Conservation (phyloP, 2,329 filamentous ascomycete genomes). For the Cytospora paraplurivora region DNA sequence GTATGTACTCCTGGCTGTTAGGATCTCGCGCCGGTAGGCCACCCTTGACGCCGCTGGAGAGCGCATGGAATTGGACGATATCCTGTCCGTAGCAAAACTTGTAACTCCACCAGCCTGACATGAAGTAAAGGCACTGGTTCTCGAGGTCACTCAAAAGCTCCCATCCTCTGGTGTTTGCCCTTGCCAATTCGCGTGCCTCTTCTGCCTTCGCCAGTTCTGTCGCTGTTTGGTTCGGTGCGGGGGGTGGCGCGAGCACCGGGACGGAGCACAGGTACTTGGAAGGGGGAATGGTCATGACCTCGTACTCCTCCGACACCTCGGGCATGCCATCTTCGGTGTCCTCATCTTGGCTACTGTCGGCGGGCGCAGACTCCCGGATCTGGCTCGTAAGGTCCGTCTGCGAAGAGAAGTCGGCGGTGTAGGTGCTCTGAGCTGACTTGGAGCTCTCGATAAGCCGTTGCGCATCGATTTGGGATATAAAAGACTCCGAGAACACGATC, state of each 20-base stretch:
- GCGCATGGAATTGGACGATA: constrained; percentile 87
- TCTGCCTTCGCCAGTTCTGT: constrained; percentile 69
- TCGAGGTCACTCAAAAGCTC: constrained; percentile 78
- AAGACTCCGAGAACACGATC: constrained; percentile 72
- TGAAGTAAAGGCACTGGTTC: constrained; percentile 76
- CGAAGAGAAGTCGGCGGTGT: constrained; percentile 44
- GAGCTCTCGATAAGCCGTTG: constrained; percentile 56
- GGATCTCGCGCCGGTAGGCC: constrained; percentile 78
- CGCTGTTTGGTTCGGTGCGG: constrained; percentile 64
- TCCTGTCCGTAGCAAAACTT: constrained; percentile 89
- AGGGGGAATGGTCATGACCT: constrained; percentile 71
- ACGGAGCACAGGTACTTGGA: constrained; percentile 83
- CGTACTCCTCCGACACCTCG: constrained; percentile 57
- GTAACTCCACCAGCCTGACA: constrained; percentile 95
- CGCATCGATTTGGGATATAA: constrained; percentile 72
- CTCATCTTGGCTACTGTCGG: constrained; percentile 36
- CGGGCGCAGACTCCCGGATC: constrained; percentile 40
- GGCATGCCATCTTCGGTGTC: constrained; percentile 38
- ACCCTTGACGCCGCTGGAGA: constrained; percentile 66
- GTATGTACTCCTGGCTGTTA: constrained; percentile 71
- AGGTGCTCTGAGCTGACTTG: constrained; percentile 38
- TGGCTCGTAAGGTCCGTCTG: constrained; percentile 44
- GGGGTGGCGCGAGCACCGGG: constrained; percentile 64
- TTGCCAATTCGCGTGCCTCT: constrained; percentile 76
- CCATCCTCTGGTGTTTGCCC: constrained; percentile 77